Evolutionary conservation across 768 basidiomycete genomes (phyloP).

Genomic region (Trametes cubensis): DNA sequence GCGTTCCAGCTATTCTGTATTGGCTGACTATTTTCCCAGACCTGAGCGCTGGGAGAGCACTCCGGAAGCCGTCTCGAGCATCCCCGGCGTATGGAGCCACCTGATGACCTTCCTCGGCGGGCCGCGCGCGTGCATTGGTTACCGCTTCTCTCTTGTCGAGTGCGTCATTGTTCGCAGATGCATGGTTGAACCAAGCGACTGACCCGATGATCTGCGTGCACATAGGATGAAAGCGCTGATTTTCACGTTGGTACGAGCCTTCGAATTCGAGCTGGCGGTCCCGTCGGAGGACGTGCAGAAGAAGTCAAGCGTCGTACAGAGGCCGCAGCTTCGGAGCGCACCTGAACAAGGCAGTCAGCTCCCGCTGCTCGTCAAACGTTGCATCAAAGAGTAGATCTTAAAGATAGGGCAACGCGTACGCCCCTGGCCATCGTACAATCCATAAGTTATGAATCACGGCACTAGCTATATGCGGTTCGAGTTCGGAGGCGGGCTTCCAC

Average conservation of each 20-base stretch:
- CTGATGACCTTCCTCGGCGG: constrained; percentile 66
- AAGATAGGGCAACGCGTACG: no score
- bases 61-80: constrained; percentile 45
- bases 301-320: constrained; percentile 27
- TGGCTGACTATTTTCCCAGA: constrained; percentile 34
- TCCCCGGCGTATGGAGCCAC: constrained; percentile 67
- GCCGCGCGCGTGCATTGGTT: constrained; percentile 67
- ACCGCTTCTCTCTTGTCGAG: constrained; percentile 64
- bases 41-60: constrained; percentile 64
- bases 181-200: no score
- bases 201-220: no score
- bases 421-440: no score
- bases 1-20: neutral
- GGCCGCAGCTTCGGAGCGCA: constrained; percentile 28
- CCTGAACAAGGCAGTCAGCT: constrained; percentile 23
- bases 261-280: constrained; percentile 37
- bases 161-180: constrained; percentile 38
- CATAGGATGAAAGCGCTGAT: constrained; percentile 39
- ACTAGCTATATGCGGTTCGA: no score
- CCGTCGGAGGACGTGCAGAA: constrained; percentile 28
- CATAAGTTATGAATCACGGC: no score
- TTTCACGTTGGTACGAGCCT: constrained; percentile 36
- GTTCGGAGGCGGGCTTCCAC: no score
- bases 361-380: constrained; percentile 29
- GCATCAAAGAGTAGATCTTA: no score